These are phyloP conservation scores for Adansonia gregorii DNA, from an alignment of 441 rosid species.

Conservation along the genomic window DNA sequence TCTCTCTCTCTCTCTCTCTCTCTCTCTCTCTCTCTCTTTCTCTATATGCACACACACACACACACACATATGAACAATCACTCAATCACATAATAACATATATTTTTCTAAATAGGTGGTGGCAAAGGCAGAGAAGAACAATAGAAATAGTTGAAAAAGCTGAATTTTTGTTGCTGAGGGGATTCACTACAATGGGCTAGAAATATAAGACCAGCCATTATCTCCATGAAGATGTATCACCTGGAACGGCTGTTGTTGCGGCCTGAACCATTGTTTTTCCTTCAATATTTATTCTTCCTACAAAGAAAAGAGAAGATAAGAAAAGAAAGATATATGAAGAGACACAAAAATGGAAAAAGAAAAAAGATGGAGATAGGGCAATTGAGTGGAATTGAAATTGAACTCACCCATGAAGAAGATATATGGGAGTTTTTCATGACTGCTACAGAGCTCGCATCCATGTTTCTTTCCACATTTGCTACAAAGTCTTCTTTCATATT, in stretches of 20 bases:
- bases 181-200: neutral
- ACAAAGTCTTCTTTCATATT: conserved; percentile 14
- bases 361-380: neutral
- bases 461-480: conserved; percentile 10
- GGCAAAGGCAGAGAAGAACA: neutral
- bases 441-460: neutral
- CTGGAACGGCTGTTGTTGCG: neutral
- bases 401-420: conserved; percentile 12
- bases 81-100: neutral
- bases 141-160: neutral
- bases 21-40: no score
- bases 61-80: neutral
- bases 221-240: neutral
- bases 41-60: no score
- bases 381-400: neutral
- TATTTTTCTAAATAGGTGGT: neutral
- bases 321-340: neutral
- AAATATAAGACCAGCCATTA: conserved; percentile 6
- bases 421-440: neutral
- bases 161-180: neutral
- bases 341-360: neutral
- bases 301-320: conserved; percentile 10
- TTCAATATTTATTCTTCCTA: conserved; percentile 1
- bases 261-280: neutral
- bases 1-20: no score